These are phyloP conservation scores for Leccinum longicurvipes DNA, from an alignment of 768 basidiomycete genomes.

Conservation along the genomic window DNA sequence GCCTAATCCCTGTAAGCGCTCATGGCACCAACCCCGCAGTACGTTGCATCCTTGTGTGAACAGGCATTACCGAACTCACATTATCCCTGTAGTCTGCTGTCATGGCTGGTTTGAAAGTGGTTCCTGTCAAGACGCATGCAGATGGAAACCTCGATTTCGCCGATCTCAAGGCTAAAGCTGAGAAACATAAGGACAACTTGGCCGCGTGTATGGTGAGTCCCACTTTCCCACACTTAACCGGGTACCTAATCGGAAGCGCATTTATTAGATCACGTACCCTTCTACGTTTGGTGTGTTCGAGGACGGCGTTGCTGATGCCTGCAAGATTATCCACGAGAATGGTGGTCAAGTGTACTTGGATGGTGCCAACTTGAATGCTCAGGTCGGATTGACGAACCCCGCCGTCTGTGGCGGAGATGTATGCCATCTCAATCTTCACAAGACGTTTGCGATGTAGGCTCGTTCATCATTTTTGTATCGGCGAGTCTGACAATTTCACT, in stretches of 20 bases:
- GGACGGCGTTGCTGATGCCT: conserved; percentile 83
- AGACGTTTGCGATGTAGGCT: conserved; percentile 90
- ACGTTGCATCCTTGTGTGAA: conserved; percentile 27
- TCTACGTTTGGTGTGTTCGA: conserved; percentile 99
- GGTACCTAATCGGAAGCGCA: conserved; percentile 6
- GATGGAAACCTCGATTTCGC: conserved; percentile 89
- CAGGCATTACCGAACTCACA: conserved; percentile 12
- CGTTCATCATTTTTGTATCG: not conserved
- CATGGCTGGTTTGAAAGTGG: conserved; percentile 96
- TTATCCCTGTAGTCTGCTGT: conserved; percentile 70
- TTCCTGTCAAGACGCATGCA: conserved; percentile 83
- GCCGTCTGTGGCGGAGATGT: conserved; percentile 97
- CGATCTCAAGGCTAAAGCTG: conserved; percentile 84
- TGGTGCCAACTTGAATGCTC: conserved; percentile 91
- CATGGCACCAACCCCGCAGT: conserved; percentile 99
- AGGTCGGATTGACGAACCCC: conserved; percentile 89
- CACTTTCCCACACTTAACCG: conserved; percentile 5
- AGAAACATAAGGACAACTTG: conserved; percentile 85
- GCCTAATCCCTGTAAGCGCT: conserved; percentile 91
- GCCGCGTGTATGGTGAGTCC: conserved; percentile 89
- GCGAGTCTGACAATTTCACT: not conserved
- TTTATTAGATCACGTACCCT: conserved; percentile 84
- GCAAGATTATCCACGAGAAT: conserved; percentile 88
- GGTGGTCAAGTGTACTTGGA: conserved; percentile 99
- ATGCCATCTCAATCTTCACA: conserved; percentile 97